Percentiles rank a stretch among this genome's conserved stretches.
These are phyloP conservation scores for Isoetes taiwanensis DNA, from an alignment of 75 land plant genomes.

Conservation along the genomic window DNA sequence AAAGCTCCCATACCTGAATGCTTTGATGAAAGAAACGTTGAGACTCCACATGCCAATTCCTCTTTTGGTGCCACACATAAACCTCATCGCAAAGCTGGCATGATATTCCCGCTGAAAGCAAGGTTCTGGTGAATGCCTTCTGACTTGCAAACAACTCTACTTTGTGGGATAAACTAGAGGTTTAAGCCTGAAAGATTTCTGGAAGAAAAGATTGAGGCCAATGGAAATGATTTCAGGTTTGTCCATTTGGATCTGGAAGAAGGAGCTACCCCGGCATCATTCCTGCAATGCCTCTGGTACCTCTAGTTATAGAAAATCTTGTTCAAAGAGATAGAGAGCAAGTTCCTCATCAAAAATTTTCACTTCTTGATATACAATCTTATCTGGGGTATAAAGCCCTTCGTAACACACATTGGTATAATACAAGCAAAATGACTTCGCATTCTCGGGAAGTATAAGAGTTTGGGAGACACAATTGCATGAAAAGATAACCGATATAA, in stretches of 20 bases:
- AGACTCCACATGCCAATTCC: conserved; percentile 3
- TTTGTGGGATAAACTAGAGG: background rate
- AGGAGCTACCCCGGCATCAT: conserved; percentile 7
- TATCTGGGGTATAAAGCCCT: no score
- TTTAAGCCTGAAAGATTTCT: conserved; percentile 2
- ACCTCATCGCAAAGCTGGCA: conserved; percentile 3
- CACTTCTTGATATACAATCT: no score
- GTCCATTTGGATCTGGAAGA: background rate
- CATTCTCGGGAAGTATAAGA: no score
- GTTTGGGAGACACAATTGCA: no score
- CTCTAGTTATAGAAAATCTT: background rate
- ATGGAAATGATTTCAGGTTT: background rate
- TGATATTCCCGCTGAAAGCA: conserved; percentile 5
- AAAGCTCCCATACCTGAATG: background rate
- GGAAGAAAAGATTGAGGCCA: conserved; percentile 4
- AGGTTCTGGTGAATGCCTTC: background rate
- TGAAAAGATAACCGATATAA: no score
- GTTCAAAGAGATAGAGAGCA: no score
- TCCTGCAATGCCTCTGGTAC: background rate
- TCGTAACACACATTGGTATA: no score
- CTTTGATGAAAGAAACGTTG: conserved; percentile 1
- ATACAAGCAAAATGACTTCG: no score
- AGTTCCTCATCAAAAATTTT: no score
- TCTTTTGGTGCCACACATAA: conserved; percentile 2
- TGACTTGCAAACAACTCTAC: background rate